phyloP scores from a whole-genome alignment of 768 basidiomycete genomes.

The Trametes maxima region DNA sequence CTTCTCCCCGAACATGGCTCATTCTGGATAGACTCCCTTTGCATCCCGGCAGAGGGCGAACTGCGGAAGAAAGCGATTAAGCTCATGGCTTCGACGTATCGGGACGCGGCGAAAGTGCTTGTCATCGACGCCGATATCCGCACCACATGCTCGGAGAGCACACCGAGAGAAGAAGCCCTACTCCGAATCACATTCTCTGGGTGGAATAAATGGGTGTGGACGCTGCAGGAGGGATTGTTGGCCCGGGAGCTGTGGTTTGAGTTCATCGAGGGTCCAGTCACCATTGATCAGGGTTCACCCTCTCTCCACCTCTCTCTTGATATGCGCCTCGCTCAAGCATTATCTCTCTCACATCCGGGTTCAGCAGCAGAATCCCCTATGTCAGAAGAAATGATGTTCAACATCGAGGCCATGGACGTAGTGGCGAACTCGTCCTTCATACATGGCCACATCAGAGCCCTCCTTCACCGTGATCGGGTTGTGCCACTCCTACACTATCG shows the following conservation, averaged over 20 bases:
- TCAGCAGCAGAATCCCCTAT: too few relatives aligned
- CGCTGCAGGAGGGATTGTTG: slow-evolving; percentile 17
- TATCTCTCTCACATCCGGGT: too few relatives aligned
- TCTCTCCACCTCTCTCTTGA: too few relatives aligned
- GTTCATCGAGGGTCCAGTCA: slow-evolving; percentile 10
- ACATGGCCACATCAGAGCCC: background rate
- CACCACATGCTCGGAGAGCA: slow-evolving; percentile 2
- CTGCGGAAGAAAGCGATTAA: slow-evolving; percentile 15
- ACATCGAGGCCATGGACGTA: too few relatives aligned
- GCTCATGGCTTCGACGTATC: slow-evolving; percentile 22
- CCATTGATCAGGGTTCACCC: background rate
- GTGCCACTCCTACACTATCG: slow-evolving; percentile 4
- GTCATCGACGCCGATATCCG: slow-evolving; percentile 17
- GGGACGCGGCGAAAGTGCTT: slow-evolving; percentile 13
- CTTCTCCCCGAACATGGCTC: slow-evolving; percentile 12
- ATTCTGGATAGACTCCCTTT: slow-evolving; percentile 25
- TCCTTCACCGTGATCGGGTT: background rate
- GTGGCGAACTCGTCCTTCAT: background rate
- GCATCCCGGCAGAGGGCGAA: slow-evolving; percentile 4
- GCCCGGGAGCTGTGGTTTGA: slow-evolving; percentile 18
- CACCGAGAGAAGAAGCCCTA: slow-evolving; percentile 2
- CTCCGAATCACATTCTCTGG: slow-evolving; percentile 12
- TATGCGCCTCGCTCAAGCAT: too few relatives aligned
- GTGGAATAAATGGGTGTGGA: slow-evolving; percentile 17
- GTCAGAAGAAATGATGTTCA: too few relatives aligned